phyloP scores from a whole-genome alignment of 805 yeast species.

The Hanseniaspora singularis region DNA sequence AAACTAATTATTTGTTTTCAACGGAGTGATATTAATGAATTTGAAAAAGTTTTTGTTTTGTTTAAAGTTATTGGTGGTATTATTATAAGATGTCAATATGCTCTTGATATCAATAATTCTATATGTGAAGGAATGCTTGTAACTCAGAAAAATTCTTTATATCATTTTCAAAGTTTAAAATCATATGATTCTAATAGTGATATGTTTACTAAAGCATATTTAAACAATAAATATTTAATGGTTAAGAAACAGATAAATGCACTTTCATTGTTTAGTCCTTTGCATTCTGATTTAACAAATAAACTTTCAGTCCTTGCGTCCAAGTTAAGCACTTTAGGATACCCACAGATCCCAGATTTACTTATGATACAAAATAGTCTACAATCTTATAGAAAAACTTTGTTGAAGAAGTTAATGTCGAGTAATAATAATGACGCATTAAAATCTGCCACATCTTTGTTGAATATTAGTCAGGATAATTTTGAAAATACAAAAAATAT shows the following conservation, averaged over 20 bases:
- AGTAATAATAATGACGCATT: not conserved
- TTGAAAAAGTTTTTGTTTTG: not conserved
- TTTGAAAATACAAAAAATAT: not conserved
- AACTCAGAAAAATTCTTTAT: not conserved
- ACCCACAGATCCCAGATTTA: not conserved
- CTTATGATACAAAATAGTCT: not conserved
- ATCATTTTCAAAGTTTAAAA: not conserved
- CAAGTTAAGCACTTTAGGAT: not conserved
- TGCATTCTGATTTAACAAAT: not conserved
- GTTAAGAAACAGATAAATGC: not conserved
- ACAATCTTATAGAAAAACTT: not conserved
- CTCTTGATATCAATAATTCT: not conserved
- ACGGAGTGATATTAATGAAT: not conserved
- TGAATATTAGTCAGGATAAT: not conserved
- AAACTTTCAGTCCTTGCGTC: not conserved
- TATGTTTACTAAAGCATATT: not conserved
- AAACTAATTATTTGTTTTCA: not conserved
- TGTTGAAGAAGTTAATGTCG: not conserved
- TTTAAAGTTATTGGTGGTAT: constrained; percentile 7
- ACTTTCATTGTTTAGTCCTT: not conserved
- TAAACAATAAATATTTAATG: not conserved
- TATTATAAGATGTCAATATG: constrained; percentile 7
- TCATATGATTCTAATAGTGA: not conserved
- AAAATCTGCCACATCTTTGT: not conserved
- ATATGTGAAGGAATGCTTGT: not conserved